Evolutionary conservation across 805 yeast species (phyloP).

Genomic region (Starmerella etchellsii): DNA sequence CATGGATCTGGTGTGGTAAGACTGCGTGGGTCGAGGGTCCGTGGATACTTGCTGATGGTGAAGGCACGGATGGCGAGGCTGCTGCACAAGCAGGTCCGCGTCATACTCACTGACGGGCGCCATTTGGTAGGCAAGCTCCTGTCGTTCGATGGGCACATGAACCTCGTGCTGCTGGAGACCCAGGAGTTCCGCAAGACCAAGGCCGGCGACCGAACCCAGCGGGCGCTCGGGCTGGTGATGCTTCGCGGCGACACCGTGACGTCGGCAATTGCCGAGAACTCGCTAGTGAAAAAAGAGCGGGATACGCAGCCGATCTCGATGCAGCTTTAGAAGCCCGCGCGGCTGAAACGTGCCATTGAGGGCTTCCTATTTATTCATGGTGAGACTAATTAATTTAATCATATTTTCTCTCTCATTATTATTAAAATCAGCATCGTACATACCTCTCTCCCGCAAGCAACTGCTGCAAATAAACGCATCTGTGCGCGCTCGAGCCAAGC

Average conservation of each 20-base stretch:
- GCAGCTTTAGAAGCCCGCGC: constrained; percentile 10
- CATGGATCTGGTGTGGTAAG: too few relatives aligned
- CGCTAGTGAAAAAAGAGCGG: constrained; percentile 27
- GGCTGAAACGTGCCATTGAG: too few relatives aligned
- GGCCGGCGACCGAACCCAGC: constrained; percentile 47
- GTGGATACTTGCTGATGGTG: too few relatives aligned
- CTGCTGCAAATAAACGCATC: too few relatives aligned
- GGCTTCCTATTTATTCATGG: not conserved
- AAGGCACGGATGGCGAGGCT: constrained; percentile 42
- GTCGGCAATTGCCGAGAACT: constrained; percentile 48
- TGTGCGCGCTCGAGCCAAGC: too few relatives aligned
- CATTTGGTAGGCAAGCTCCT: constrained; percentile 66
- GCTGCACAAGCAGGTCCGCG: constrained; percentile 58
- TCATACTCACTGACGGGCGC: constrained; percentile 64
- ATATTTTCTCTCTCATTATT: too few relatives aligned
- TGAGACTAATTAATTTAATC: not conserved
- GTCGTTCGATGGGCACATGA: constrained; percentile 81
- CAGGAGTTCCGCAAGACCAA: constrained; percentile 71
- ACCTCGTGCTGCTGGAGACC: constrained; percentile 69
- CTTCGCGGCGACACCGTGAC: constrained; percentile 81
- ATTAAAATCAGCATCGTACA: too few relatives aligned
- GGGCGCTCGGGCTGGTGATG: constrained; percentile 68
- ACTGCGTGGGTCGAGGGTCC: too few relatives aligned
- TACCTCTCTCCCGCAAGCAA: too few relatives aligned
- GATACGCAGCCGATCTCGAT: constrained; percentile 10